These are phyloP conservation scores for Lentinula novae-zelandiae DNA, from an alignment of 1,284 basidiomycete genomes.

Conservation along the genomic window DNA sequence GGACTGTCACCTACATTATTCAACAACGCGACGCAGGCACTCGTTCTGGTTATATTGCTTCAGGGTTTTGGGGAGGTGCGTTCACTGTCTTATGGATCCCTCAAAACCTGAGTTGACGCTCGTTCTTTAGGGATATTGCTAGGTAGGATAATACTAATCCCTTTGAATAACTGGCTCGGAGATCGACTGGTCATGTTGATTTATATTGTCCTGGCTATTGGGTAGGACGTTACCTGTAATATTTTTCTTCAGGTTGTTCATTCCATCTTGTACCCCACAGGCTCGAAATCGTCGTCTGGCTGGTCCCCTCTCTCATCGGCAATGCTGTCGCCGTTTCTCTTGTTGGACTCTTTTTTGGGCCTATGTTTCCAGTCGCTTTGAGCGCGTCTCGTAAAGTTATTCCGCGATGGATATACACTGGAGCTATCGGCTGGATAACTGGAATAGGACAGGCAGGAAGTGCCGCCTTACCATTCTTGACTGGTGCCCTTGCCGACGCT, in stretches of 20 bases:
- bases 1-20: slow-evolving; percentile 33
- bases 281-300: slow-evolving; percentile 54
- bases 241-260: not conserved
- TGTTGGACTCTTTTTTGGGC: slow-evolving; percentile 45
- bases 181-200: slow-evolving; percentile 37
- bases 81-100: not conserved
- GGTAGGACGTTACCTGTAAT: slow-evolving; percentile 23
- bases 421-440: slow-evolving; percentile 54
- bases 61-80: slow-evolving; percentile 28
- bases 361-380: slow-evolving; percentile 50
- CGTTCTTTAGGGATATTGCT: slow-evolving; percentile 30
- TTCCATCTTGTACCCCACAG: slow-evolving; percentile 19
- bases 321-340: slow-evolving; percentile 47
- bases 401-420: slow-evolving; percentile 44
- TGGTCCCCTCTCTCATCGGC: slow-evolving; percentile 47
- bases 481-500: slow-evolving; percentile 47
- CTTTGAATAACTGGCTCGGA: slow-evolving; percentile 43
- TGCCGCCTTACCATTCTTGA: slow-evolving; percentile 53
- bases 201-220: slow-evolving; percentile 38
- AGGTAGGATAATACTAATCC: slow-evolving; percentile 40
- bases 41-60: slow-evolving; percentile 28
- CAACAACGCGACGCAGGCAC: slow-evolving; percentile 26
- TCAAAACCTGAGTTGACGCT: not conserved
- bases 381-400: slow-evolving; percentile 41
- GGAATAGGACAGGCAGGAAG: slow-evolving; percentile 50